Percentiles rank a stretch among this genome's conserved stretches.
Conservation (phyloP, 2,329 filamentous ascomycete genomes). For the Magnaporthiopsis rhizophila region DNA sequence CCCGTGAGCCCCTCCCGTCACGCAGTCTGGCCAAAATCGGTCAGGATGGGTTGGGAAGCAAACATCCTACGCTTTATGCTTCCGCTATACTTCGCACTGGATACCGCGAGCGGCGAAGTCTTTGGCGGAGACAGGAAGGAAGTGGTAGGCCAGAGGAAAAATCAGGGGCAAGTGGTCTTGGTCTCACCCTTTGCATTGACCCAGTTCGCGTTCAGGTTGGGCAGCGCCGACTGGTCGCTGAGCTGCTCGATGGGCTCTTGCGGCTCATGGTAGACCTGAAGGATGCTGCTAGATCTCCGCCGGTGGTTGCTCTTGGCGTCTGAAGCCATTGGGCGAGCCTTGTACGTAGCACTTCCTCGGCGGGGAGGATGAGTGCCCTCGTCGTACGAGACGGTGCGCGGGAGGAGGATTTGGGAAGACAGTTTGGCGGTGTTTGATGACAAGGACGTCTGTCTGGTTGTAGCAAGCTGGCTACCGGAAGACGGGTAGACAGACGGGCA, state of each 20-base stretch:
- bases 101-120: too few species aligned
- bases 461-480: background rate
- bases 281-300: slow-evolving; percentile 92
- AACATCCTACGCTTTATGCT: background rate
- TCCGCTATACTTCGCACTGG: too few species aligned
- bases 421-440: slow-evolving; percentile 80
- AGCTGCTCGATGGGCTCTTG: slow-evolving; percentile 95
- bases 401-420: slow-evolving; percentile 82
- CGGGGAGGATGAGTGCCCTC: slow-evolving; percentile 64
- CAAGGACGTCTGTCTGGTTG: slow-evolving; percentile 18
- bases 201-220: slow-evolving; percentile 97
- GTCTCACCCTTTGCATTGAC: slow-evolving; percentile 92
- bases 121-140: background rate
- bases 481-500: background rate
- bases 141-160: background rate
- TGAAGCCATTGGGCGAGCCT: slow-evolving; percentile 48
- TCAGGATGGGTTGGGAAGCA: background rate
- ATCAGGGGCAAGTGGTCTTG: background rate
- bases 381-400: slow-evolving; percentile 87
- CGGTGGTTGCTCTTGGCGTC: slow-evolving; percentile 65
- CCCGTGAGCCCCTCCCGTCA: background rate
- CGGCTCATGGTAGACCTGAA: slow-evolving; percentile 89
- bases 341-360: slow-evolving; percentile 47
- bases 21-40: background rate
- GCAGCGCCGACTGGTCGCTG: slow-evolving; percentile 88